Conservation (phyloP, 2,329 filamentous ascomycete genomes). For the Beauveria australis region DNA sequence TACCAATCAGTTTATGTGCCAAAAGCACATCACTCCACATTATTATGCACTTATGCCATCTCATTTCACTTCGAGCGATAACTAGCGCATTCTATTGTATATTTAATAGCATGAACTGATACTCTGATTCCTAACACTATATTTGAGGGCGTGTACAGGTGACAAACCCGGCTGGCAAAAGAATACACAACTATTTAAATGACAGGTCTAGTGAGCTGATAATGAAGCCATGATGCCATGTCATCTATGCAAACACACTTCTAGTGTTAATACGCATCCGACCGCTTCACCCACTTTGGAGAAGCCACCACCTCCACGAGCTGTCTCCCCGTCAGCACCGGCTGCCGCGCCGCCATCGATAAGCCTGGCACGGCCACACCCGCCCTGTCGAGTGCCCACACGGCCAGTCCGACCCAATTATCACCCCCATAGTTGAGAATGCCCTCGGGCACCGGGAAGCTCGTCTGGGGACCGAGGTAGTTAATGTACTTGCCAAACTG, state of each 20-base stretch:
- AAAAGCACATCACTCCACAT: too few species aligned
- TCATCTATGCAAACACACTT: not conserved
- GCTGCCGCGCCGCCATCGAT: slow-evolving; percentile 31
- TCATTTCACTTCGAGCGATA: not conserved
- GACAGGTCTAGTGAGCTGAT: not conserved
- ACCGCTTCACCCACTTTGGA: slow-evolving; percentile 35
- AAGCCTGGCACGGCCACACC: slow-evolving; percentile 20
- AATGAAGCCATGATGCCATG: not conserved
- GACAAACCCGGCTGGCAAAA: too few species aligned
- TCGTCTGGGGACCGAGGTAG: slow-evolving; percentile 60
- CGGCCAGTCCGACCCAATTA: slow-evolving; percentile 56
- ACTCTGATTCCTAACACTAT: too few species aligned
- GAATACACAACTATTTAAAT: not conserved
- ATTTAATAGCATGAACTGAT: too few species aligned
- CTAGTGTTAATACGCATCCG: slow-evolving; percentile 40
- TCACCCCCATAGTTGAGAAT: slow-evolving; percentile 57
- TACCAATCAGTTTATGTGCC: not conserved
- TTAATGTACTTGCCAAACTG: slow-evolving; percentile 49
- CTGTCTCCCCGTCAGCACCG: slow-evolving; percentile 25
- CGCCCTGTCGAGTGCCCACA: slow-evolving; percentile 44
- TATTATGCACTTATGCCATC: not conserved
- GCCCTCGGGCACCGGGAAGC: slow-evolving; percentile 60
- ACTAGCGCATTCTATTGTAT: not conserved
- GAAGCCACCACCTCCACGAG: slow-evolving; percentile 34
- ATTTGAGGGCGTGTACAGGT: too few species aligned